These are phyloP conservation scores for Arthrobotrys sinensis DNA, from an alignment of 2,329 filamentous ascomycete genomes.

Conservation along the genomic window DNA sequence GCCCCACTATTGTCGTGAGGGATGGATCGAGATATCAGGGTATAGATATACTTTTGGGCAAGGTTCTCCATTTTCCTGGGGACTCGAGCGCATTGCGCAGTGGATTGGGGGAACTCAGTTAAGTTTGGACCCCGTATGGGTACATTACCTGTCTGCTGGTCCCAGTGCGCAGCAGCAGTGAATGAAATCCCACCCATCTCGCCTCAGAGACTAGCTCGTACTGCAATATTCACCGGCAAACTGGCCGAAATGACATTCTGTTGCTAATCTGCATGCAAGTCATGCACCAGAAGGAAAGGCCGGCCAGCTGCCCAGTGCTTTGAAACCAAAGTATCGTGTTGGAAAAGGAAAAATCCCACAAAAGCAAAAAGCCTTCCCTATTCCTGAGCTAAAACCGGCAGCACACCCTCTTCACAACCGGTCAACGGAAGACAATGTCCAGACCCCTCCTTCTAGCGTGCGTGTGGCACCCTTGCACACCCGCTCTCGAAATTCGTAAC, in stretches of 20 bases:
- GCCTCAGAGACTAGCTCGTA: conserved; percentile 22
- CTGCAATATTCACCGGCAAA: conserved; percentile 36
- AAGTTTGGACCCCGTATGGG: conserved; percentile 34
- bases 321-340: conserved; percentile 51
- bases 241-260: conserved; percentile 41
- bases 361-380: conserved; percentile 40
- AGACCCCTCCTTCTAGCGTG: conserved; percentile 18
- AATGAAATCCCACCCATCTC: conserved; percentile 20
- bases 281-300: conserved; percentile 41
- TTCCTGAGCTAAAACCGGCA: conserved; percentile 41
- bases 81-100: conserved; percentile 21
- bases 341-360: conserved; percentile 36
- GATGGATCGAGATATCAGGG: conserved; percentile 52
- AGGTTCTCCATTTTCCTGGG: conserved; percentile 42
- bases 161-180: conserved; percentile 17
- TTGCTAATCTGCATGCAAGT: conserved; percentile 50
- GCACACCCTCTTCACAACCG: conserved; percentile 44
- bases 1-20: conserved; percentile 43
- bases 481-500: conserved; percentile 53
- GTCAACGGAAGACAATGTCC: conserved; percentile 15
- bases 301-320: conserved; percentile 26
- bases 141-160: conserved; percentile 26
- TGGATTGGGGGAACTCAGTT: conserved; percentile 23
- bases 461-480: conserved; percentile 29
- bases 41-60: conserved; percentile 60